phyloP scores from a whole-genome alignment of 495 filamentous ascomycete genomes.

The Daldinia caldariorum region DNA sequence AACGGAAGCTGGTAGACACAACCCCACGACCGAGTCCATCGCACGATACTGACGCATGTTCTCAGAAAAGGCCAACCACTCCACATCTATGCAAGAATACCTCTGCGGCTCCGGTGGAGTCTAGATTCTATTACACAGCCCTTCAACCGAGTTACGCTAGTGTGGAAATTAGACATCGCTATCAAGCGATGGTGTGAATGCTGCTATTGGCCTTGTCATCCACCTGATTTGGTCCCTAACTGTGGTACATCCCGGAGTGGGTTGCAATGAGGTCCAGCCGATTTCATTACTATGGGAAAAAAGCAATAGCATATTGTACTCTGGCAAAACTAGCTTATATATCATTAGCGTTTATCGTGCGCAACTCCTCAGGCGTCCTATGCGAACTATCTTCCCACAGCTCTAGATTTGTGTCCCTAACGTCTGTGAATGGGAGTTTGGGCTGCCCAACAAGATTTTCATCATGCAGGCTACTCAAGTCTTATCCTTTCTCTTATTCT shows the following conservation, averaged over 20 bases:
- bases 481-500: constrained; percentile 12
- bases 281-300: constrained; percentile 24
- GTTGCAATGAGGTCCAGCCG: constrained; percentile 35
- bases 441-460: constrained; percentile 18
- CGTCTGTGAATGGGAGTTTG: constrained; percentile 11
- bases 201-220: constrained; percentile 20
- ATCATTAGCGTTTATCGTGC: constrained; percentile 4
- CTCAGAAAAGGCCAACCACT: constrained; percentile 9
- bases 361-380: not conserved
- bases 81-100: constrained; percentile 1
- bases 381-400: not conserved
- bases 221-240: constrained; percentile 23
- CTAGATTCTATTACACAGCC: not conserved
- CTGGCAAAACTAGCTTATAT: constrained; percentile 24
- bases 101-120: not conserved
- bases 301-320: constrained; percentile 22
- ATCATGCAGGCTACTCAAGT: constrained; percentile 31
- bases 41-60: not conserved
- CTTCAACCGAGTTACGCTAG: not conserved
- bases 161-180: constrained; percentile 17
- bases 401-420: not conserved
- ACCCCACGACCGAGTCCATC: constrained; percentile 5
- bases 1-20: not conserved
- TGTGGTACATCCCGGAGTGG: constrained; percentile 23
- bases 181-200: constrained; percentile 31